A percentile compares a stretch with the other conserved stretches of the same genome.
Evolutionary conservation across 2,329 filamentous ascomycete genomes (phyloP).

Genomic region (Trichoderma sp.): DNA sequence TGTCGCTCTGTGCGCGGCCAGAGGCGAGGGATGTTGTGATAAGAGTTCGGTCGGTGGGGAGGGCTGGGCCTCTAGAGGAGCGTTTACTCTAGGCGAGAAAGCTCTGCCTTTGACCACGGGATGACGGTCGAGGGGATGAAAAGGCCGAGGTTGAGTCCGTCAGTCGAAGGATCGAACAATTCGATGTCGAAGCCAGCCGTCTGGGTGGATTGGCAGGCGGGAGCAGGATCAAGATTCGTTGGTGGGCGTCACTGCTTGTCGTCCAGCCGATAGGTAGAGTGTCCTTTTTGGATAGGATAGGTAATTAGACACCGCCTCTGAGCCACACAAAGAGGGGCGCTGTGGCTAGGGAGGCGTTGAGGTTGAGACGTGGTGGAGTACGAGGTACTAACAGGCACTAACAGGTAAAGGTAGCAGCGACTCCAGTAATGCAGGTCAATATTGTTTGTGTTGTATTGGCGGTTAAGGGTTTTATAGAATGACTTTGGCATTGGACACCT

Average conservation of each 20-base stretch:
- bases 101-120: slow-evolving; percentile 20
- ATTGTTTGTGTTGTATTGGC: background rate
- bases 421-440: background rate
- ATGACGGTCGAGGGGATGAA: background rate
- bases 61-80: background rate
- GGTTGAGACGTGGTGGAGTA: background rate
- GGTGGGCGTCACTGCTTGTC: slow-evolving; percentile 15
- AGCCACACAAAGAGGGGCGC: slow-evolving; percentile 17
- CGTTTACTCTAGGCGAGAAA: background rate
- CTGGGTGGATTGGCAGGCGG: slow-evolving; percentile 16
- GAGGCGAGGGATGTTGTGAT: slow-evolving; percentile 14
- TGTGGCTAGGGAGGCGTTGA: slow-evolving; percentile 11
- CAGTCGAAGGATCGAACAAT: background rate
- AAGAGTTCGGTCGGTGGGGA: background rate
- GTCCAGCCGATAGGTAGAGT: slow-evolving; percentile 9
- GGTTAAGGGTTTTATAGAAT: background rate
- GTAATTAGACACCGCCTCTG: slow-evolving; percentile 20
- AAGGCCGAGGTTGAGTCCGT: slow-evolving; percentile 6
- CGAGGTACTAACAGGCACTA: background rate
- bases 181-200: slow-evolving; percentile 17
- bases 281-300: slow-evolving; percentile 22
- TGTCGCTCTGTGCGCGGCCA: slow-evolving; percentile 27
- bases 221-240: slow-evolving; percentile 15
- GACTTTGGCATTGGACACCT: too few relatives aligned
- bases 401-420: background rate